These are phyloP conservation scores for Huntiella savannae DNA, from an alignment of 2,329 filamentous ascomycete genomes.

Conservation along the genomic window DNA sequence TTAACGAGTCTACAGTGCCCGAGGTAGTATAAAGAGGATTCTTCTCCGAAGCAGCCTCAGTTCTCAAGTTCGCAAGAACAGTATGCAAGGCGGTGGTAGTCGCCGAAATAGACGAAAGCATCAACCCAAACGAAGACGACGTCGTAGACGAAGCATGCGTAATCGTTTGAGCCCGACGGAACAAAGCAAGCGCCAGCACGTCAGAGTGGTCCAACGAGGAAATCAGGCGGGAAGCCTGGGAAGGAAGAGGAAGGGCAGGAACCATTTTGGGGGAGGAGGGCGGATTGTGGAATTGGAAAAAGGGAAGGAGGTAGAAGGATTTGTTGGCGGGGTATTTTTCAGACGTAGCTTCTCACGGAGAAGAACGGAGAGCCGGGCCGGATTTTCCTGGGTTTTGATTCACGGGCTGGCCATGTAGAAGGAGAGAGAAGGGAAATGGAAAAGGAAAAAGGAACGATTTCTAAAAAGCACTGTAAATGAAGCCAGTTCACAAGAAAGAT, in stretches of 20 bases:
- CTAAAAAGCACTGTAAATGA: too few relatives aligned
- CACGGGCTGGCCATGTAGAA: too few relatives aligned
- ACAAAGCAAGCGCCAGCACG: conserved; percentile 34
- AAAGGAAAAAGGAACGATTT: too few relatives aligned
- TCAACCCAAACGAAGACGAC: neutral
- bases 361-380: too few relatives aligned
- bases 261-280: neutral
- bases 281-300: neutral
- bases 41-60: conserved; percentile 33
- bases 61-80: conserved; percentile 36
- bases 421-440: too few relatives aligned
- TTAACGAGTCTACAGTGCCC: conserved; percentile 17
- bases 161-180: conserved; percentile 29
- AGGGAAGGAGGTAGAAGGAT: neutral
- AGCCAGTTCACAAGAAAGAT: too few relatives aligned
- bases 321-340: too few relatives aligned
- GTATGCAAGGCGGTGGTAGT: conserved; percentile 35
- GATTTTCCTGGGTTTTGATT: too few relatives aligned
- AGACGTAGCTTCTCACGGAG: too few relatives aligned
- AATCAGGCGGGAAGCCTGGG: conserved; percentile 12
- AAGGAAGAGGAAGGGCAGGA: conserved; percentile 11
- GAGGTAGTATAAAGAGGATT: conserved; percentile 29
- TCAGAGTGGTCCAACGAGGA: conserved; percentile 36
- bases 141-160: conserved; percentile 27
- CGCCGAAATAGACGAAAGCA: conserved; percentile 21